These are phyloP conservation scores for Paxillus rubicundulus DNA, from an alignment of 768 basidiomycete species.

Conservation along the genomic window DNA sequence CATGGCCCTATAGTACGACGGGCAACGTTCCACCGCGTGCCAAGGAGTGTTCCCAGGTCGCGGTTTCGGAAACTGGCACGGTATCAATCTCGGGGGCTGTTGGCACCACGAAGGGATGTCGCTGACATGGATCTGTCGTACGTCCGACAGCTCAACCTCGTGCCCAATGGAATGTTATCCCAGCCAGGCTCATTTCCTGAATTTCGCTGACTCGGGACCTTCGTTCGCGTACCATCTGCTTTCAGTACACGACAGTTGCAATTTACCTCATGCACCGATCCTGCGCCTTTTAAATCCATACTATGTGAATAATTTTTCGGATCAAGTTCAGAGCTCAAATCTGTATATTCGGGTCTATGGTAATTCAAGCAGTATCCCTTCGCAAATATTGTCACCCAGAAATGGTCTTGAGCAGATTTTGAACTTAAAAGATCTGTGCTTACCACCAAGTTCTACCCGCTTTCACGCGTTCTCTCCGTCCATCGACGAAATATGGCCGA, in stretches of 20 bases:
- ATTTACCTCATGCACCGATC: slow-evolving; percentile 13
- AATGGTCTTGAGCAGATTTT: not conserved
- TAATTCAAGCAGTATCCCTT: not conserved
- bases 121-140: not conserved
- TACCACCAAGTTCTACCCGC: not conserved
- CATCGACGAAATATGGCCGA: slow-evolving; percentile 22
- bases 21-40: not conserved
- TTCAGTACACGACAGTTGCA: not conserved
- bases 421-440: slow-evolving; percentile 3
- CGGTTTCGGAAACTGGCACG: not conserved
- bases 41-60: not conserved
- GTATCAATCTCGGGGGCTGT: not conserved
- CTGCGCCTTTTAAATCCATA: slow-evolving; percentile 9
- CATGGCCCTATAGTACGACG: too few species aligned
- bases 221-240: slow-evolving; percentile 26
- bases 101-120: not conserved
- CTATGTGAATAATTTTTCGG: slow-evolving; percentile 18
- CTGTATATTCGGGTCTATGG: slow-evolving; percentile 3
- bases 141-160: too few species aligned
- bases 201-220: too few species aligned
- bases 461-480: not conserved
- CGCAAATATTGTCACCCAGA: slow-evolving; percentile 6
- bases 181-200: too few species aligned
- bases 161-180: too few species aligned
- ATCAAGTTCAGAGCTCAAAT: slow-evolving; percentile 21